Evolutionary conservation across 257 asterid species (phyloP).

Genomic region (Jasminum sambac): DNA sequence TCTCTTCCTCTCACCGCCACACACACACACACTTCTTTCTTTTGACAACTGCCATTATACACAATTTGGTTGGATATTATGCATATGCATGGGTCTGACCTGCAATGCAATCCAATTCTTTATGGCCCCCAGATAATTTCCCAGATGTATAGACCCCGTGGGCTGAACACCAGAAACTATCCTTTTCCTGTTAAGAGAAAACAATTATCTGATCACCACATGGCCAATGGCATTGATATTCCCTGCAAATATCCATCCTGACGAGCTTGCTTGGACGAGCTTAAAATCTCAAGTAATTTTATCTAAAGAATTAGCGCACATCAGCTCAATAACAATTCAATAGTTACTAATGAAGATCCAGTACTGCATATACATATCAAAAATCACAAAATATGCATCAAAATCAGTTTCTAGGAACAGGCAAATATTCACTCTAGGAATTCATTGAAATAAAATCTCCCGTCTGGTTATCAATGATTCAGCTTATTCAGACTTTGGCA

Average conservation of each 20-base stretch:
- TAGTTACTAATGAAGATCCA: background rate
- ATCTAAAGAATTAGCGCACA: background rate
- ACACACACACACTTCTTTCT: conserved; percentile 3
- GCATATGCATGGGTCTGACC: conserved; percentile 42
- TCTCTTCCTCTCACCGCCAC: background rate
- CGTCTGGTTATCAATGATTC: background rate
- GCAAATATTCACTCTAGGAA: background rate
- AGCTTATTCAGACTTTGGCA: background rate
- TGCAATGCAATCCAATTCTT: conserved; percentile 90
- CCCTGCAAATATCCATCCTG: background rate
- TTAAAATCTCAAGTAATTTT: conserved; percentile 8
- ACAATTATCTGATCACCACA: conserved; percentile 12
- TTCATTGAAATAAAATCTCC: conserved; percentile 1
- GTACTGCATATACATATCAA: background rate
- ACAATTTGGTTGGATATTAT: background rate
- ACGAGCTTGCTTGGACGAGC: background rate
- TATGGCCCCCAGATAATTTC: conserved; percentile 95
- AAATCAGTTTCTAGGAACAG: background rate
- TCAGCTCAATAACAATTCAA: background rate
- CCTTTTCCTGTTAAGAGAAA: conserved; percentile 67
- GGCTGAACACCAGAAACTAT: conserved; percentile 99
- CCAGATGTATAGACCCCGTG: conserved; percentile 96
- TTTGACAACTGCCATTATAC: background rate
- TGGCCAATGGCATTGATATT: conserved; percentile 10
- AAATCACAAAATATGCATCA: background rate